Base-by-base conservation (phyloP, 768 basidiomycete species). In the Hysterangium stoloniferum region DNA sequence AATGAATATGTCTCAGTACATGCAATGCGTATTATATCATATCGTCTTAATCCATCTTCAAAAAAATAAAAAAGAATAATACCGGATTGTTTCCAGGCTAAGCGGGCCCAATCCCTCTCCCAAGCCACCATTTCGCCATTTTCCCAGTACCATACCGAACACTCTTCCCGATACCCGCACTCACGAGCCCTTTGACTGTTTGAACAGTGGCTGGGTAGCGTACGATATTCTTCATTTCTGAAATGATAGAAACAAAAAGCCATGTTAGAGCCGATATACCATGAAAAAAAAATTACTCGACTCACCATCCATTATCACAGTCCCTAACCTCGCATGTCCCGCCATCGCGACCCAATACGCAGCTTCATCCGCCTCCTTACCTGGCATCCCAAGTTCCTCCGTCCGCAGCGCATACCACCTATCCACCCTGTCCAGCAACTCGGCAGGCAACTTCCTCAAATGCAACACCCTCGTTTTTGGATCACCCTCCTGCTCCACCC, bases 51-150 rank as follows among this genome's bases (percentile, higher is more conserved):
- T n/a, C n/a, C n/a, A n/a, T n/a, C n/a, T n/a, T n/a, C n/a, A n/a
- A n/a, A n/a, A n/a, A n/a, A n/a, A n/a, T n/a, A n/a, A n/a, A n/a
- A n/a, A n/a, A n/a, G n/a, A n/a, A n/a, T n/a, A n/a, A n/a, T n/a
- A n/a, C n/a, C n/a, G n/a, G n/a, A n/a, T n/a, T n/a, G n/a, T n/a
- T n/a, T n/a, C n/a, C n/a, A n/a, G n/a, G n/a, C n/a, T n/a, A n/a
- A n/a, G n/a, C n/a, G n/a, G n/a, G n/a, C n/a, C n/a, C n/a, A n/a
- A 37, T 70, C 66, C 46, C 63, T 64, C n/a, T n/a, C n/a, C n/a
- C n/a, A n/a, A n/a, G n/a, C 79, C 86, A 86, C 86, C 91, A 96
- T 67, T 97, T 97, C 32, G 76, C 66, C 17, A 94, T 69, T 70
- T 97, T 97, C 40, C 82, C 79, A 22, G 73, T 56, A 38, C 77